These are phyloP conservation scores for Populus davidiana DNA, from an alignment of 345 rosid genomes.

Conservation along the genomic window DNA sequence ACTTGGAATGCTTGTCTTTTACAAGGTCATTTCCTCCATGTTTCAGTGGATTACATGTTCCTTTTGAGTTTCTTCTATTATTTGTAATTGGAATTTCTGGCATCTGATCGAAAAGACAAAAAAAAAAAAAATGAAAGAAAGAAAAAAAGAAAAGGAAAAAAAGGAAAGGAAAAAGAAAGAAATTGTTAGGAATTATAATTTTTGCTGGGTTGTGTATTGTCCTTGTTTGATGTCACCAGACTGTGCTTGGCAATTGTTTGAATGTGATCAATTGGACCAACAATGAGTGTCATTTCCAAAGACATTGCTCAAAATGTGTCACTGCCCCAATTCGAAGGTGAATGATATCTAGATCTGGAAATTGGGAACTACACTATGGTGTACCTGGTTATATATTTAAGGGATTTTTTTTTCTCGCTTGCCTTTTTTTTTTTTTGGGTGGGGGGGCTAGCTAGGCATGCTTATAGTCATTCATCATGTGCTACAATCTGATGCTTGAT, in stretches of 20 bases:
- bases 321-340: neutral
- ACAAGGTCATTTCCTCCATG: neutral
- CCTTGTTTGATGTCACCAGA: no score
- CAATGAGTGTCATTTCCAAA: neutral
- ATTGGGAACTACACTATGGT: neutral
- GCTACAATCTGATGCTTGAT: slow-evolving; percentile 10
- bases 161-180: no score
- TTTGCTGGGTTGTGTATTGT: neutral
- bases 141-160: neutral
- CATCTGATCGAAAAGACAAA: neutral
- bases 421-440: neutral
- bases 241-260: neutral
- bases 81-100: neutral
- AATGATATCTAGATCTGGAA: neutral
- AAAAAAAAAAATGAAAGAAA: neutral
- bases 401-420: neutral
- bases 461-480: neutral
- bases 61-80: neutral
- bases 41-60: neutral
- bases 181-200: neutral
- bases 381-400: neutral
- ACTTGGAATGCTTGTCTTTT: neutral
- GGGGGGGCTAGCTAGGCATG: no score
- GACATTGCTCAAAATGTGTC: neutral
- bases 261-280: neutral